These are phyloP conservation scores for Umbellularia californica DNA, from an alignment of 164 flowering plant species.

Conservation along the genomic window DNA sequence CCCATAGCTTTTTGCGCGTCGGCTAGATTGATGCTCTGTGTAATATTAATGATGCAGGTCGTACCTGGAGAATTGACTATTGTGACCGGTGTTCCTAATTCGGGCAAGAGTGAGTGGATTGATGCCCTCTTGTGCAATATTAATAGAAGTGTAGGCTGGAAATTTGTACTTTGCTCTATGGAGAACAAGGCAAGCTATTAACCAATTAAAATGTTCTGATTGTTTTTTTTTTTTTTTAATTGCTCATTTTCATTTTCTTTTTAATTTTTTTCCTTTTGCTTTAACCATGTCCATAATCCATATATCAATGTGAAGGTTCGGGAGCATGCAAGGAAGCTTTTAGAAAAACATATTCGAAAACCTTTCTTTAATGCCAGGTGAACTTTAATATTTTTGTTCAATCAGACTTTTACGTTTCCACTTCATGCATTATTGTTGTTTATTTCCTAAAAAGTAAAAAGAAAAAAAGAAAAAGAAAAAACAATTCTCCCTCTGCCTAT, in stretches of 20 bases:
- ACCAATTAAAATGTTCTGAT: background rate
- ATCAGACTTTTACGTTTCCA: background rate
- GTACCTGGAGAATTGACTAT: conserved; percentile 94
- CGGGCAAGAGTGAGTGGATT: conserved; percentile 99
- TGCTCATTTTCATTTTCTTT: too few relatives aligned
- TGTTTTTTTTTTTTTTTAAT: too few relatives aligned
- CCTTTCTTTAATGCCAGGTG: conserved; percentile 81
- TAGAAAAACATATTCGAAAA: conserved; percentile 83
- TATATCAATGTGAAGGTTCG: conserved; percentile 49
- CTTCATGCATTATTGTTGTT: background rate
- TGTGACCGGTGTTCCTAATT: conserved; percentile 95
- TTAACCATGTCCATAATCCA: background rate
- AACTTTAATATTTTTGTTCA: conserved; percentile 4
- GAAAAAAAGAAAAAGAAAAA: too few relatives aligned
- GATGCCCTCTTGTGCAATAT: conserved; percentile 94
- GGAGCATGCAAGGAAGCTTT: conserved; percentile 93
- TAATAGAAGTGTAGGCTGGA: conserved; percentile 69
- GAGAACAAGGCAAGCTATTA: conserved; percentile 63
- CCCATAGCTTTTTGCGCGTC: too few relatives aligned
- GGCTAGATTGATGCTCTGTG: too few relatives aligned
- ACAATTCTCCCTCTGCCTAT: background rate
- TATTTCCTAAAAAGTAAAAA: background rate
- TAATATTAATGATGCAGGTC: conserved; percentile 37
- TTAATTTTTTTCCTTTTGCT: background rate
- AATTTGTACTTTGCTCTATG: conserved; percentile 96